phyloP scores from a whole-genome alignment of 257 asterid genomes.

The Nicotiana sylvestris region DNA sequence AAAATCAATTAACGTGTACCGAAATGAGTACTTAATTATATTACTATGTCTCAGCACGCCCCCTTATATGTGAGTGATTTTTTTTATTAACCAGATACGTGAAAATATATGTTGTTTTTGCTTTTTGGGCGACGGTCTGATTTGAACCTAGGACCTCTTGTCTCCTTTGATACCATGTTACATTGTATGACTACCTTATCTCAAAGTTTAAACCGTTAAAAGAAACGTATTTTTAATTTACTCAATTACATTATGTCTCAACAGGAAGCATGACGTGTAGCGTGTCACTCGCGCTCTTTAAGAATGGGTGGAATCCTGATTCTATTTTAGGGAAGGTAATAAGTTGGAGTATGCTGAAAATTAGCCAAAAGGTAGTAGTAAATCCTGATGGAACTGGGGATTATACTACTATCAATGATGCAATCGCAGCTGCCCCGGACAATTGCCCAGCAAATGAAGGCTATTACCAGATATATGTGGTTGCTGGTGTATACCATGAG shows the following conservation, averaged over 20 bases:
- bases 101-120: neutral
- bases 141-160: neutral
- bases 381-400: conserved; percentile 35
- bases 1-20: too few species aligned
- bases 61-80: neutral
- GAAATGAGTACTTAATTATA: neutral
- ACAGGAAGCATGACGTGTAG: conserved; percentile 21
- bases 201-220: neutral
- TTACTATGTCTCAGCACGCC: neutral
- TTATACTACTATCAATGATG: conserved; percentile 21
- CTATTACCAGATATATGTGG: conserved; percentile 27
- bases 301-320: conserved; percentile 22
- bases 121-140: neutral
- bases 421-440: conserved; percentile 25
- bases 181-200: neutral
- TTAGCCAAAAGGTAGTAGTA: conserved; percentile 25
- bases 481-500: conserved; percentile 31
- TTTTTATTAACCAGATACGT: neutral
- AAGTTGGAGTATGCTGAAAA: conserved; percentile 2
- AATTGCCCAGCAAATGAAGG: conserved; percentile 14
- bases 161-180: neutral
- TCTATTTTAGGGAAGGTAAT: neutral
- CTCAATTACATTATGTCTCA: neutral
- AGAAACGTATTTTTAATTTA: neutral
- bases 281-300: conserved; percentile 28